These are phyloP conservation scores for Colletotrichum sp. DNA, from an alignment of 2,329 filamentous ascomycete genomes.

Conservation along the genomic window DNA sequence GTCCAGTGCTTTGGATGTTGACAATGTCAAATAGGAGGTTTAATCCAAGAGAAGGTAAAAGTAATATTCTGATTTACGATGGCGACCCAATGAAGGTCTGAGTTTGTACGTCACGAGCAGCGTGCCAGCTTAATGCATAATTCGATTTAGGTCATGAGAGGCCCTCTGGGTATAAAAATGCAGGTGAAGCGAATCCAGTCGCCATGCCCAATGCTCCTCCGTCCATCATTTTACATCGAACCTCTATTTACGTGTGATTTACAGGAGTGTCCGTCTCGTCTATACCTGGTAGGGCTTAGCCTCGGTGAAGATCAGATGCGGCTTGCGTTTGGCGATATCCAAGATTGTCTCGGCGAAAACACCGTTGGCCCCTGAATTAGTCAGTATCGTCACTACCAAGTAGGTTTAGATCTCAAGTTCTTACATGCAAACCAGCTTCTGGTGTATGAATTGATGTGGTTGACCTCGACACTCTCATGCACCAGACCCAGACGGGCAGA, in stretches of 20 bases:
- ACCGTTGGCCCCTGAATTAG: constrained; percentile 77
- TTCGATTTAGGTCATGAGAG: neutral
- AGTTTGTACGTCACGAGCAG: neutral
- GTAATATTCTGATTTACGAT: neutral
- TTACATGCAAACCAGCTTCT: constrained; percentile 88
- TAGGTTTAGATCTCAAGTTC: constrained; percentile 14
- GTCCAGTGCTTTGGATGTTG: neutral
- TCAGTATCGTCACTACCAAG: neutral
- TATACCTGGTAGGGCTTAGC: constrained; percentile 62
- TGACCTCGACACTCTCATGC: constrained; percentile 91
- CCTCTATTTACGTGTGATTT: neutral
- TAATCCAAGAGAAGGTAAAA: neutral
- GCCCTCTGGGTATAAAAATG: constrained; percentile 13
- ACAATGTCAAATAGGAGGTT: constrained; percentile 6
- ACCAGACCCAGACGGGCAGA: constrained; percentile 81
- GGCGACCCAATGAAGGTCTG: neutral
- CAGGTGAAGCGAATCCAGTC: constrained; percentile 2
- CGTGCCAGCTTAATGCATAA: neutral
- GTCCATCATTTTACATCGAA: neutral
- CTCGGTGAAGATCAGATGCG: constrained; percentile 79
- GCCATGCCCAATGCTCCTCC: neutral
- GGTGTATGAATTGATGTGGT: constrained; percentile 71
- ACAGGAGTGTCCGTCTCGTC: constrained; percentile 2
- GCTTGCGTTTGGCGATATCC: constrained; percentile 87
- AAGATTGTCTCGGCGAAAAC: constrained; percentile 94